Evolutionary conservation across 176 grass and related monocot species (phyloP).

Genomic region (Aegilops longissima): DNA sequence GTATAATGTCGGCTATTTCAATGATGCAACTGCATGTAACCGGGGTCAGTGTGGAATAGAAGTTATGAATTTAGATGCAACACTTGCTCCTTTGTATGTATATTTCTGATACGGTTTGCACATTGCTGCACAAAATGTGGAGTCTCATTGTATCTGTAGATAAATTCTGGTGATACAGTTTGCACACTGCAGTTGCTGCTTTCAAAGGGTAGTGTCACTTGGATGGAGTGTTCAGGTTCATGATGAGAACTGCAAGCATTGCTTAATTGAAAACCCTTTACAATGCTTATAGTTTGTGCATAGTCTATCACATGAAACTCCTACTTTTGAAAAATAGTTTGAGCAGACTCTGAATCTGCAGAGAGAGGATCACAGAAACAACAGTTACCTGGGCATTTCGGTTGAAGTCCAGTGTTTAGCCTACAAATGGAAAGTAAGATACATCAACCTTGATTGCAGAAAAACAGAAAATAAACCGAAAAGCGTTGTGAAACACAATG

Average conservation of each 20-base stretch:
- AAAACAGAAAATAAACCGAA: neutral
- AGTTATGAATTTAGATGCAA: neutral
- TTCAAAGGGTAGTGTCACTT: neutral
- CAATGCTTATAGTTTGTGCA: neutral
- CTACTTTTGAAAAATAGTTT: neutral
- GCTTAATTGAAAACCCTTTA: neutral
- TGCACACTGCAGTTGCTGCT: neutral
- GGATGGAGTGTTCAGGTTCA: neutral
- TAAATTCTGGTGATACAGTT: neutral
- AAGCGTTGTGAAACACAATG: neutral
- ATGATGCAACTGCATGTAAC: neutral
- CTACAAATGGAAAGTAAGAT: slow-evolving; percentile 32
- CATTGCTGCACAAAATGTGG: neutral
- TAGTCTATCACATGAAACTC: too few species aligned
- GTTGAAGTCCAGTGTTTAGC: slow-evolving; percentile 59
- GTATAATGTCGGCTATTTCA: neutral
- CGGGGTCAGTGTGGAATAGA: neutral
- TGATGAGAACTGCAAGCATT: too few species aligned
- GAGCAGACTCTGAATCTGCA: neutral
- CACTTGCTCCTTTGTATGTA: neutral
- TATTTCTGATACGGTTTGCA: neutral
- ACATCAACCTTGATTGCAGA: neutral
- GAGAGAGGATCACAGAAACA: neutral
- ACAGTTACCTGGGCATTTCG: slow-evolving; percentile 77
- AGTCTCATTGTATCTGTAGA: neutral